These are phyloP conservation scores for Verticillium albo-atrum DNA, from an alignment of 2,329 filamentous ascomycete genomes.

Conservation along the genomic window DNA sequence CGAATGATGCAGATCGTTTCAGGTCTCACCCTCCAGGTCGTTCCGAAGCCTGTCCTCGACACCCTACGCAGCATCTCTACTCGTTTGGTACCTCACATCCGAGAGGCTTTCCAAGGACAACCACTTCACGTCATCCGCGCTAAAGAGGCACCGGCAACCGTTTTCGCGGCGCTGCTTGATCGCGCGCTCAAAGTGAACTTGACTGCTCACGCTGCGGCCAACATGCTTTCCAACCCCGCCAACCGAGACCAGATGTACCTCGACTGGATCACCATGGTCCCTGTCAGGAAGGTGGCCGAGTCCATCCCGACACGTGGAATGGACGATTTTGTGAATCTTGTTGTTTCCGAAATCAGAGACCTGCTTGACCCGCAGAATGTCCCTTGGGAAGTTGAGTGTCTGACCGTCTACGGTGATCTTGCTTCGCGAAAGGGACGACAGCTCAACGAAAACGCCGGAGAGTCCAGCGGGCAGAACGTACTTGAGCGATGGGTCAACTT, in stretches of 20 bases:
- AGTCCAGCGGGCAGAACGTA: conserved; percentile 55
- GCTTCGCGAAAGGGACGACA: conserved; percentile 41
- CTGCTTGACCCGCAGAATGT: conserved; percentile 66
- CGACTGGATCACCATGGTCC: conserved; percentile 73
- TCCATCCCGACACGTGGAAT: conserved; percentile 58
- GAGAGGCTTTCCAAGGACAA: conserved; percentile 78
- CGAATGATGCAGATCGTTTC: conserved; percentile 93
- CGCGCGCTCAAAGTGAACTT: conserved; percentile 88
- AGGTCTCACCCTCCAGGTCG: conserved; percentile 83
- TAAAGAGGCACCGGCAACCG: conserved; percentile 80
- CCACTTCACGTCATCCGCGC: conserved; percentile 82
- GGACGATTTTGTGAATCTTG: conserved; percentile 60
- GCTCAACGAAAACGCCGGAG: conserved; percentile 30
- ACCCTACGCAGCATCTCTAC: conserved; percentile 84
- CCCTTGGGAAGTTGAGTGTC: conserved; percentile 59
- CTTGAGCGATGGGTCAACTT: conserved; percentile 77
- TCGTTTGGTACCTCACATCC: conserved; percentile 74
- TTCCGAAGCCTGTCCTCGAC: conserved; percentile 81
- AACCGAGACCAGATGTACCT: conserved; percentile 94
- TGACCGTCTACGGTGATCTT: conserved; percentile 57
- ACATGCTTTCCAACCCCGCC: conserved; percentile 82
- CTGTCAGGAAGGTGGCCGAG: conserved; percentile 59
- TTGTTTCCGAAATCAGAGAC: conserved; percentile 63
- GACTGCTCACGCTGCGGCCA: conserved; percentile 88
- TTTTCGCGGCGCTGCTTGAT: conserved; percentile 83